These are phyloP conservation scores for Strobilomyces confusus DNA, from an alignment of 768 basidiomycete genomes.

Conservation along the genomic window DNA sequence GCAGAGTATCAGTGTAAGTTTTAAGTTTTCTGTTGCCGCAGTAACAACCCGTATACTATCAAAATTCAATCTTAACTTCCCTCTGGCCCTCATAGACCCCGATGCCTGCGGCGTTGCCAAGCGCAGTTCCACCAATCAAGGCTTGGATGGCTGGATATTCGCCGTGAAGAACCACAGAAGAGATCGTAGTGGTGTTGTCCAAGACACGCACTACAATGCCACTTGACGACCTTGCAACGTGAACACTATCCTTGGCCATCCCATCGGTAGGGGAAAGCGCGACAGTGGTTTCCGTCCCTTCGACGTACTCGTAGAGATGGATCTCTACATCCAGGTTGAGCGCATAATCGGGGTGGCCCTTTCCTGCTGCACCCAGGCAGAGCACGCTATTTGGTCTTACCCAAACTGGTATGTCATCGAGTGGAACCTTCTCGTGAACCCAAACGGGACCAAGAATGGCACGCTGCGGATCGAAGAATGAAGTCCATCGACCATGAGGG, in stretches of 20 bases:
- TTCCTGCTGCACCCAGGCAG: constrained; percentile 31
- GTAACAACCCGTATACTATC: neutral
- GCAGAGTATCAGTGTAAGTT: neutral
- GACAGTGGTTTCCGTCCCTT: constrained; percentile 31
- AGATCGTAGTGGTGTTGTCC: constrained; percentile 7
- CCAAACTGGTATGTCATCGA: constrained; percentile 66
- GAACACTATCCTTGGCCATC: constrained; percentile 1
- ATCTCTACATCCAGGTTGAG: constrained; percentile 41
- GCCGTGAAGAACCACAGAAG: constrained; percentile 14
- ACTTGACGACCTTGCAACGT: constrained; percentile 10
- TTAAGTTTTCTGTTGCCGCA: neutral
- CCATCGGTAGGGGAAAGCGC: constrained; percentile 16
- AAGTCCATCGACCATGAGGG: constrained; percentile 58
- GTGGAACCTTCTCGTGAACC: constrained; percentile 59
- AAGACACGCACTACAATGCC: constrained; percentile 5
- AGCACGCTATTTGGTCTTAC: constrained; percentile 56
- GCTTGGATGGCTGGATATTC: constrained; percentile 8
- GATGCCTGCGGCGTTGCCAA: neutral
- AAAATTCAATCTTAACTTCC: constrained; percentile 11
- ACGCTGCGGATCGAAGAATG: constrained; percentile 52
- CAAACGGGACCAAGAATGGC: constrained; percentile 56
- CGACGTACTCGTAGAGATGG: constrained; percentile 49
- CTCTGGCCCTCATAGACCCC: neutral
- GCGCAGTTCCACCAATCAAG: constrained; percentile 8
- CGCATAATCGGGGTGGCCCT: constrained; percentile 46